Conservation (phyloP, 2,329 filamentous ascomycete genomes). For the Claviceps humidiphila region DNA sequence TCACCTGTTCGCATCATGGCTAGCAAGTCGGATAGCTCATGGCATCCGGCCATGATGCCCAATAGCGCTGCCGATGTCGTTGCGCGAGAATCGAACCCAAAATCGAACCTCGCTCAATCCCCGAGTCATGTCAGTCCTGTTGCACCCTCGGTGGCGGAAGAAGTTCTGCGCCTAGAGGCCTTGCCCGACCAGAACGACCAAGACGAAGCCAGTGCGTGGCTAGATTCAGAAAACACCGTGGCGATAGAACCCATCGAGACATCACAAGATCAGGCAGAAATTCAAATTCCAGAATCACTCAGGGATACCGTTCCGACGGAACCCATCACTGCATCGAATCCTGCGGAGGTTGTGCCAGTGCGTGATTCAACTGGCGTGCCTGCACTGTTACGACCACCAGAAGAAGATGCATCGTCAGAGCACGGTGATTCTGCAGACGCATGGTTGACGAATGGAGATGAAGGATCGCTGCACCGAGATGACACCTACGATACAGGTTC, state of each 20-base stretch:
- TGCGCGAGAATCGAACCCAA: background rate
- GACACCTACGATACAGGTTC: background rate
- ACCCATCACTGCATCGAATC: background rate
- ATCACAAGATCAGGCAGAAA: background rate
- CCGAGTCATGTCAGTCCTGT: background rate
- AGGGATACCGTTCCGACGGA: background rate
- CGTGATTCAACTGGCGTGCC: background rate
- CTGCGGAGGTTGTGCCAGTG: background rate
- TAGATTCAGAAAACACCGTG: slow-evolving; percentile 9
- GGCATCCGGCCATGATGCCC: slow-evolving; percentile 29
- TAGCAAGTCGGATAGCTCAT: slow-evolving; percentile 22
- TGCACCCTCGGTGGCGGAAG: background rate
- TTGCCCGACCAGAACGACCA: slow-evolving; percentile 1
- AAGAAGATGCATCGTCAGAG: background rate
- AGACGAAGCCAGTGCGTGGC: slow-evolving; percentile 12
- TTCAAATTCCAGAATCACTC: background rate
- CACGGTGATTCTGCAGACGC: background rate
- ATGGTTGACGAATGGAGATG: slow-evolving; percentile 6
- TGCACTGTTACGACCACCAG: background rate
- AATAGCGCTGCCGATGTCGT: slow-evolving; percentile 10
- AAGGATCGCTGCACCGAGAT: slow-evolving; percentile 3
- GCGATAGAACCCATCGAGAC: background rate
- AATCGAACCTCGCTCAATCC: background rate
- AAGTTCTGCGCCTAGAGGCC: background rate
- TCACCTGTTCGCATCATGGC: slow-evolving; percentile 20